Evolutionary conservation across 1,284 basidiomycete genomes (phyloP), one percentile per base, ranked within the genome.

Genomic region (Ganoderma lucidum): DNA sequence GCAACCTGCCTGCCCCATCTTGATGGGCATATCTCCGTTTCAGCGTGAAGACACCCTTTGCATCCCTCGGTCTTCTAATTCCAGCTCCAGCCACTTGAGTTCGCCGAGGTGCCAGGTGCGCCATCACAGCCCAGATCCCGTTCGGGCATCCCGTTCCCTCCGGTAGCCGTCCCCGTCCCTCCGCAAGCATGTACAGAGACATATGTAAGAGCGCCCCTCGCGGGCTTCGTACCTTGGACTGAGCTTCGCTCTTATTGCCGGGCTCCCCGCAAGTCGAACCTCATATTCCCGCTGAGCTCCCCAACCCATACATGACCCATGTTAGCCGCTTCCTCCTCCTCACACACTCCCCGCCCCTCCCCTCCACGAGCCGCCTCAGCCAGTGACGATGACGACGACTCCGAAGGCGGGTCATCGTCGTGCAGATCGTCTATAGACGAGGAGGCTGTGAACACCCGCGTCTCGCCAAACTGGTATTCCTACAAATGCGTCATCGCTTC

Each of bases 391-490:
- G 78, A 80, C 1, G n/a, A 17, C n/a, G 80, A 73, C 66, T 53
- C 48, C 9, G 82, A 84, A 32, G 71, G 72, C 59, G 80, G 80
- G 19, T 77, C 78, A 35, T 66, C 73, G 0, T 78, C 75, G 5
- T 75, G 82, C 1, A 85, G 80, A 55, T 85, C 84, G 14, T 88
- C 87, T 8, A 73, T 84, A 56, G 90, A 92, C 73, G 90, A 92
- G 69, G 90, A 92, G 35, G 85, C 87, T 64, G 78, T 85, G 66
- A 92, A 93, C 74, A 75, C 76, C 32, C 88, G 91, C 63, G 72
- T 90, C 48, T 80, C 81, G 35, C 91, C 91, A 4, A 81, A 85
- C 73, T 93, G 91, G 91, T 82, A 82, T 44, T 80, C 80, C 63
- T 90, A 91, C 76, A 82, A 83, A n/a, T 70, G 73, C 60, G 70